These are phyloP conservation scores for Pythium biforme DNA, from an alignment of 352 stramenopile species.

Conservation along the genomic window DNA sequence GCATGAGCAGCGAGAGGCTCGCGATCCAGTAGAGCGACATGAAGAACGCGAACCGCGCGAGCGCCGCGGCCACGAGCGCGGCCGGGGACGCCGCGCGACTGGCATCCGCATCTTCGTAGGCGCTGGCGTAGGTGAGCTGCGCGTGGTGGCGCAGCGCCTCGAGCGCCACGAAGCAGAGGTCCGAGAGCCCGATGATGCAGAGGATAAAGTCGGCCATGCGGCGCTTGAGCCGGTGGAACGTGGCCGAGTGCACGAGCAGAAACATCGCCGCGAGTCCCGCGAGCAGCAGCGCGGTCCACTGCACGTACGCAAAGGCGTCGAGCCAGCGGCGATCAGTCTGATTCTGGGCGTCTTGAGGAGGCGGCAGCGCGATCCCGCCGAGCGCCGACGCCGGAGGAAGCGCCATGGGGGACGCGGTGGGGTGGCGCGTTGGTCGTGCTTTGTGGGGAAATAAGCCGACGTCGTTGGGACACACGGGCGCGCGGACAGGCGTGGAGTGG, in stretches of 20 bases:
- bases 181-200: slow-evolving; percentile 59
- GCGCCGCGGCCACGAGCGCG: slow-evolving; percentile 34
- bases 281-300: slow-evolving; percentile 46
- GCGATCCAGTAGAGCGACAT: slow-evolving; percentile 76
- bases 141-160: slow-evolving; percentile 50
- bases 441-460: too few relatives aligned
- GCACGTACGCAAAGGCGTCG: slow-evolving; percentile 40
- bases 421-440: too few relatives aligned
- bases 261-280: slow-evolving; percentile 45
- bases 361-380: too few relatives aligned
- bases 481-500: too few relatives aligned
- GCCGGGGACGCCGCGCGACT: background rate
- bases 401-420: too few relatives aligned
- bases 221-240: slow-evolving; percentile 61
- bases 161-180: slow-evolving; percentile 48
- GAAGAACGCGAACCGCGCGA: slow-evolving; percentile 67
- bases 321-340: slow-evolving; percentile 29
- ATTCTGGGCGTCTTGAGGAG: background rate
- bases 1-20: slow-evolving; percentile 70
- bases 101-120: slow-evolving; percentile 24
- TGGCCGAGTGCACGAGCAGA: slow-evolving; percentile 56
- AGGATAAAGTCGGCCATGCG: slow-evolving; percentile 69
- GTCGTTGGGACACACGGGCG: too few relatives aligned
- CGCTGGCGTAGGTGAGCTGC: slow-evolving; percentile 43
- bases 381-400: too few relatives aligned